Conservation (phyloP, 371 early-diverging fungal genomes). For the Actinomortierella ambigua region DNA sequence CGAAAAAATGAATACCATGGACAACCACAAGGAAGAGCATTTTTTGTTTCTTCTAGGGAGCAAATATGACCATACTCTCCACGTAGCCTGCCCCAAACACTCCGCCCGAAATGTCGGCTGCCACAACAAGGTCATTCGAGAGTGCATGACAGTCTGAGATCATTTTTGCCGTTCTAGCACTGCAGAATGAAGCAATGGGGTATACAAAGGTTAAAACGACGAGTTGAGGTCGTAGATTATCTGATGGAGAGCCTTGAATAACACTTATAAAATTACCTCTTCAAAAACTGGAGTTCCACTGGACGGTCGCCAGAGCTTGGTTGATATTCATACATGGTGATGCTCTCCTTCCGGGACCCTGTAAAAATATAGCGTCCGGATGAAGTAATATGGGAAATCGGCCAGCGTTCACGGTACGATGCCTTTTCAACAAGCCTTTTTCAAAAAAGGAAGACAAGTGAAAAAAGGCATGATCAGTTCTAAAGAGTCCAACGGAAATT, state of each 20-base stretch:
- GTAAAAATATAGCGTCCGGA: constrained; percentile 27
- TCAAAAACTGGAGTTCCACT: constrained; percentile 27
- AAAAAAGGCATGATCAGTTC: neutral
- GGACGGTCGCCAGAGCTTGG: constrained; percentile 4
- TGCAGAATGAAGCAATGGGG: neutral
- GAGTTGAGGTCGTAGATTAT: neutral
- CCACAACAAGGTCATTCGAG: constrained; percentile 26
- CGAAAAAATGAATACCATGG: neutral
- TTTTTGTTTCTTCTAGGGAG: neutral
- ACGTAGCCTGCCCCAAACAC: constrained; percentile 38
- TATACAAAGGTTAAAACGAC: neutral
- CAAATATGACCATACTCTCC: constrained; percentile 7
- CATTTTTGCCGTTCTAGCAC: constrained; percentile 16
- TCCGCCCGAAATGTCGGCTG: constrained; percentile 26
- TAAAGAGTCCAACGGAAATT: neutral
- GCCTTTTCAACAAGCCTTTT: constrained; percentile 25
- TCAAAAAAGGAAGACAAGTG: neutral
- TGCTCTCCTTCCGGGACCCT: constrained; percentile 35
- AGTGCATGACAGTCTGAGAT: constrained; percentile 39
- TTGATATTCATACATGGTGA: constrained; percentile 31
- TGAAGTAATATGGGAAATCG: constrained; percentile 31
- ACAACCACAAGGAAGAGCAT: neutral
- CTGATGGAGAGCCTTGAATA: no score
- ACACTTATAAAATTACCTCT: constrained; percentile 16
- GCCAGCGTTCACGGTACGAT: constrained; percentile 36